Evolutionary conservation across 2,329 filamentous ascomycete genomes (phyloP), one percentile per base, ranked within the genome.

Genomic region (Colletotrichum shisoi): DNA sequence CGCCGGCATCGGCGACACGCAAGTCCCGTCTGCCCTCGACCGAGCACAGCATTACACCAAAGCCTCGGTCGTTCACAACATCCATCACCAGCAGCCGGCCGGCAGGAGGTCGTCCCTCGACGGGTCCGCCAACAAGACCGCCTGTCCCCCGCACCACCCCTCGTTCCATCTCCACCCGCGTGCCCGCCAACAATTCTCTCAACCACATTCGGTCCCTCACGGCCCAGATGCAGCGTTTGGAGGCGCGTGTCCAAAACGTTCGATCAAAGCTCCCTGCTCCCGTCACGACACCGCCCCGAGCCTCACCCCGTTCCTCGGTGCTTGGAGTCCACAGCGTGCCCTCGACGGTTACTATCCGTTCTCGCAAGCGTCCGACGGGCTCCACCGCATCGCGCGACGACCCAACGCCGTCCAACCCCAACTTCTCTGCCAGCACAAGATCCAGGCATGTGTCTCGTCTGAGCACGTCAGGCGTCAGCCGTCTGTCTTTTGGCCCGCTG

Each of bases 181-280:
- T 87, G 45, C 84, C 86, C 31, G 81, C 83, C 60, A 89, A 84
- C 69, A 87, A 82, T 70, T 98, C 95, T 2, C 87, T 99, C 57
- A 91, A 91, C 71, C 95, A 99, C 76, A 96, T 99, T 74, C 92
- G 94, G 70, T 91, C 90, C 37, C 88, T 99, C 71, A 97, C 96
- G 66, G 94, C 93, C 34, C 95, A 98, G 80, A 97, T 98, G 93
- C 93, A 97, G 79, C 92, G 93, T 71, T 89, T 99, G 69, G 95
- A 98, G 77, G 92, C 95, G 70, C 88, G 95, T 51, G 94, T 99
- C 11, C 93, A 98, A 69, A 93, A 90, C 27, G 95, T 91, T 19
- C 89, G 93, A 72, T 97, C 94, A 45, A 97, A 95, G 79, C 86
- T 99, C 21, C 95, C 95, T 2, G 92, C 91, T 1, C 92, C 94